Evolutionary conservation across 768 basidiomycete genomes (phyloP).

Genomic region (Rhodosporidiobolus sp.): DNA sequence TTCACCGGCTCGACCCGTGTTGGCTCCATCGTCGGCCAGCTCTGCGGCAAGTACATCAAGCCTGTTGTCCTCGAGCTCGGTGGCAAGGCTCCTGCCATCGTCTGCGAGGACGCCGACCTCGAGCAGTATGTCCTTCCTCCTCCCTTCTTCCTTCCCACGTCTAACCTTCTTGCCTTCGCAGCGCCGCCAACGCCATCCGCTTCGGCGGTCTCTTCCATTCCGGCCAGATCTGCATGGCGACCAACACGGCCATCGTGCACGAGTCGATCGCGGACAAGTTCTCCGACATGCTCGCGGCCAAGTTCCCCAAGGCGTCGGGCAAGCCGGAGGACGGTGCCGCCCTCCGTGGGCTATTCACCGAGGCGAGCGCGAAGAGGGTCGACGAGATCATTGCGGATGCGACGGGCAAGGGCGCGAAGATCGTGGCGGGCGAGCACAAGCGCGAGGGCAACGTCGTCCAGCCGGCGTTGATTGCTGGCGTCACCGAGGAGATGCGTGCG

Average conservation of each 20-base stretch:
- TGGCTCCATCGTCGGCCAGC: conserved; percentile 47
- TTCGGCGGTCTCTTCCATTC: conserved; percentile 38
- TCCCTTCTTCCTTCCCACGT: background rate
- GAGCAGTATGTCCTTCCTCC: conserved; percentile 19
- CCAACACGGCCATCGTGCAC: conserved; percentile 34
- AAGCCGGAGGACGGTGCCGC: conserved; percentile 1
- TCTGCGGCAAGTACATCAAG: conserved; percentile 51
- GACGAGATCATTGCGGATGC: conserved; percentile 34
- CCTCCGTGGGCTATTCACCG: conserved; percentile 40
- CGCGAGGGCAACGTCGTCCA: conserved; percentile 35
- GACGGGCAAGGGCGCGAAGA: conserved; percentile 31
- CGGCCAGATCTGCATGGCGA: conserved; percentile 33
- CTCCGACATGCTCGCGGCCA: conserved; percentile 18
- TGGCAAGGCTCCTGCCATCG: conserved; percentile 51
- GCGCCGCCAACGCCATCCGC: conserved; percentile 33
- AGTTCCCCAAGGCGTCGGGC: conserved; percentile 11
- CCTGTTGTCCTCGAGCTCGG: conserved; percentile 45
- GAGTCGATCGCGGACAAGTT: conserved; percentile 46
- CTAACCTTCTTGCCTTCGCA: background rate
- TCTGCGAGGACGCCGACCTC: conserved; percentile 49
- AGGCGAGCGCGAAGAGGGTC: conserved; percentile 33
- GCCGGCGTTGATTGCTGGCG: conserved; percentile 22
- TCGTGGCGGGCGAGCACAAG: conserved; percentile 17
- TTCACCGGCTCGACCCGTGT: conserved; percentile 49
- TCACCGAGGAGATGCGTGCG: conserved; percentile 26